A percentile compares a stretch with the other conserved stretches of the same genome.
Conservation (phyloP, 805 yeast genomes). For the Suhomyces sp. region DNA sequence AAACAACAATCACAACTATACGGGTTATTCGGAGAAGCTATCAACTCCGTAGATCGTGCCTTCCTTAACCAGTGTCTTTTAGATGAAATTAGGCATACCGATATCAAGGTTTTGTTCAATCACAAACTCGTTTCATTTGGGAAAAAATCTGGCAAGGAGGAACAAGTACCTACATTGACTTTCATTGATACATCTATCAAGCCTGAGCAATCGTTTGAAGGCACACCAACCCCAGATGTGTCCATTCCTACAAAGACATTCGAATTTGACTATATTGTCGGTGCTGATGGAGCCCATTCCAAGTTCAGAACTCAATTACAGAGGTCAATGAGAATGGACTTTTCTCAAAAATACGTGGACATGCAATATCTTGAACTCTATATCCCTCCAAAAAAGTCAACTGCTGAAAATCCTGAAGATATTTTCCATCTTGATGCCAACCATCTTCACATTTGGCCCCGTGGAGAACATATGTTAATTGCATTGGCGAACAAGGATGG, state of each 20-base stretch:
- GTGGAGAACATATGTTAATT: constrained; percentile 81
- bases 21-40: constrained; percentile 79
- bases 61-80: constrained; percentile 64
- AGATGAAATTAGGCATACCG: constrained; percentile 52
- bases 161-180: constrained; percentile 20
- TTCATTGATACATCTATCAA: constrained; percentile 19
- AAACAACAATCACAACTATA: constrained; percentile 66
- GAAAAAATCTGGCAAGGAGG: constrained; percentile 13
- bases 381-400: constrained; percentile 56
- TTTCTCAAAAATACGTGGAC: constrained; percentile 74
- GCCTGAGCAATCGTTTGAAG: no score
- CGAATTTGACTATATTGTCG: constrained; percentile 62
- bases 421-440: constrained; percentile 62
- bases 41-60: constrained; percentile 81
- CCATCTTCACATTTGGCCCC: constrained; percentile 92
- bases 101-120: constrained; percentile 50
- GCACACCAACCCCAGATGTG: no score
- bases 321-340: constrained; percentile 65
- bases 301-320: constrained; percentile 68
- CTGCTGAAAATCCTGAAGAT: constrained; percentile 18
- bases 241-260: constrained; percentile 18
- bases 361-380: constrained; percentile 79
- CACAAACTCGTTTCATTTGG: constrained; percentile 53
- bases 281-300: constrained; percentile 86
- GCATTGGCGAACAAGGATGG: constrained; percentile 85